A percentile compares a stretch with the other conserved stretches of the same genome.
Evolutionary conservation across 768 basidiomycete species (phyloP).

Genomic region (Boletus vermiculosoides): DNA sequence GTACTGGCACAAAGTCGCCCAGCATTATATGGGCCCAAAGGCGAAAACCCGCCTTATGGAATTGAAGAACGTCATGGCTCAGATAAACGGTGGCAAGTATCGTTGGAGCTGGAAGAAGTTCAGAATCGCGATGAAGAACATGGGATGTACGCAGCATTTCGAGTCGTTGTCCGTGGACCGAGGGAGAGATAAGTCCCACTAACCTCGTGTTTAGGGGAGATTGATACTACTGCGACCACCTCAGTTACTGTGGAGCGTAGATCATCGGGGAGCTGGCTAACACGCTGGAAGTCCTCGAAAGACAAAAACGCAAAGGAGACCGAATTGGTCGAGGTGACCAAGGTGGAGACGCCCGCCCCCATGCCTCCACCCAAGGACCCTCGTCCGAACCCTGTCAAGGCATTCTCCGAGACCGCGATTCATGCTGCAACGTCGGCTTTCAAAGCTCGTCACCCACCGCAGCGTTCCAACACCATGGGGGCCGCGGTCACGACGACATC

Average conservation of each 20-base stretch:
- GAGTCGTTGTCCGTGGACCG: not conserved
- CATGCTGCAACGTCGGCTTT: constrained; percentile 30
- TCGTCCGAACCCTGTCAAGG: constrained; percentile 37
- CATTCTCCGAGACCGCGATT: constrained; percentile 33
- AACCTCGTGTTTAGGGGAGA: constrained; percentile 51
- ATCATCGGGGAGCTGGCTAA: constrained; percentile 48
- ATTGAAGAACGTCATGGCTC: constrained; percentile 68
- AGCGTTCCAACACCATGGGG: constrained; percentile 31
- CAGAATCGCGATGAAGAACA: constrained; percentile 72
- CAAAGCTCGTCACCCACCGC: constrained; percentile 28
- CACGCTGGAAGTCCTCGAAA: constrained; percentile 45
- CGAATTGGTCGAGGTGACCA: constrained; percentile 34
- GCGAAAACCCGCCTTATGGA: constrained; percentile 66
- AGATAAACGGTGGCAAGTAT: constrained; percentile 75
- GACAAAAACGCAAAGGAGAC: constrained; percentile 33
- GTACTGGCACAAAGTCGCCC: constrained; percentile 80
- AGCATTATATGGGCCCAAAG: constrained; percentile 70
- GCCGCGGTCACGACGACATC: constrained; percentile 18
- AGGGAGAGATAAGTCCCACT: not conserved
- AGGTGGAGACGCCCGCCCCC: constrained; percentile 15
- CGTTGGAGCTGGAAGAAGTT: constrained; percentile 85
- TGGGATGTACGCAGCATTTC: constrained; percentile 64
- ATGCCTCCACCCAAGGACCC: constrained; percentile 29
- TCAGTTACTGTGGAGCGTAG: constrained; percentile 58
- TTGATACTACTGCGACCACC: constrained; percentile 59